Base-by-base conservation (phyloP, 306 rosid genomes). In the Cyclanthera cordifolia region DNA sequence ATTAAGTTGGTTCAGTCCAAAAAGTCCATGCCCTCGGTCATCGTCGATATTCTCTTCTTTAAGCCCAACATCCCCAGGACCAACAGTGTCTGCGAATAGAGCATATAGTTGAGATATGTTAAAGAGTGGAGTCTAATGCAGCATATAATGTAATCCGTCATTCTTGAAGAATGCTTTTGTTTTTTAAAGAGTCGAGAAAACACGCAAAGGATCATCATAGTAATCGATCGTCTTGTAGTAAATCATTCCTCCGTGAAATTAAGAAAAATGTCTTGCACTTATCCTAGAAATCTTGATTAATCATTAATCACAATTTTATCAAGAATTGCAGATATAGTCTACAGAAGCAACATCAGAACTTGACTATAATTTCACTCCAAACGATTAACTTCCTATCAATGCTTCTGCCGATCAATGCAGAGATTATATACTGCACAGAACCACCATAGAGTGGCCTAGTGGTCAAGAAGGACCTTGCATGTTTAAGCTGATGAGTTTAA, bases 1-100 rank as follows among this genome's bases (percentile, higher is more conserved):
- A 70, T 79, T 87, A 14, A 86, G 78, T 71, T 68, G 81, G 72
- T 67, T 80, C 68, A 71, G 59, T 72, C 88, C 89, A 27, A 85
- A 89, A 81, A 79, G 59, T 11, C 94, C 98, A 71, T 80, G 91
- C 71, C 98, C 95, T 70, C 87, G 86, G 69, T 93, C 95, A 67
- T 84, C 96, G 49, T 90, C 95, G 39, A 65, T 37, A 53, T 76
- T 80, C 82, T 87, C 91, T 72, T 89, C 94, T 69, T 50, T 60
- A 72, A 93, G 88, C 69, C 96, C 96, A 71, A 86, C 88, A 87
- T 93, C 98, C 53, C 76, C 73, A 2, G 95, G 88, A 61, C 75
- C 70, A 57, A 87, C 34, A 13, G 81, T 72, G 75, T 90, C 98
- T 93, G 87, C 45, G 70, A 43, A 45, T 27, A 15, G 65, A 54